Evolutionary conservation across 495 filamentous ascomycete genomes (phyloP).

Genomic region (Neurospora tetrasperma): DNA sequence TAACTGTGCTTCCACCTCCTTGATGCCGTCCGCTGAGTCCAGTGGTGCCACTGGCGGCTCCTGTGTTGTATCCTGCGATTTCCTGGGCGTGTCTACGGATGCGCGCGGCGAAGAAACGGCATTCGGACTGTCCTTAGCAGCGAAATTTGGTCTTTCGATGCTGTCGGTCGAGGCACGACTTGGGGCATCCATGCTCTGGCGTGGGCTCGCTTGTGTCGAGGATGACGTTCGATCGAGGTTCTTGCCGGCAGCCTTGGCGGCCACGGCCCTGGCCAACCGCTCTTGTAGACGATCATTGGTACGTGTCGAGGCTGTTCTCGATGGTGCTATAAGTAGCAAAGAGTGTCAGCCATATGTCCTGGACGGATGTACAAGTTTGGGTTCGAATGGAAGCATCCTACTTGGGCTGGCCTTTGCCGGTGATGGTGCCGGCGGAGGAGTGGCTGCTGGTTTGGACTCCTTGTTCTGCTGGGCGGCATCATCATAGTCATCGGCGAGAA

Average conservation of each 20-base stretch:
- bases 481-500: conserved; percentile 66
- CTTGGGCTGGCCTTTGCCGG: conserved; percentile 21
- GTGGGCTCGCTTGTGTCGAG: conserved; percentile 21
- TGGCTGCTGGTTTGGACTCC: conserved; percentile 14
- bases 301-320: conserved; percentile 43
- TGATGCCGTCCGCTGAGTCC: not conserved
- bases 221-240: conserved; percentile 6
- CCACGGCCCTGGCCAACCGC: conserved; percentile 57
- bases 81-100: conserved; percentile 14
- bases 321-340: conserved; percentile 21
- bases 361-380: not conserved
- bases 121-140: conserved; percentile 6
- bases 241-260: conserved; percentile 28
- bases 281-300: conserved; percentile 77
- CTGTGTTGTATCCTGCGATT: conserved; percentile 5
- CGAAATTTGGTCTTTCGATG: conserved; percentile 10
- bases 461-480: conserved; percentile 26
- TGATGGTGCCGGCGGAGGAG: conserved; percentile 15
- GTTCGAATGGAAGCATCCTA: conserved; percentile 6
- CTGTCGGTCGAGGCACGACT: conserved; percentile 22
- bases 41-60: not conserved
- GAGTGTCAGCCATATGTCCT: conserved; percentile 8
- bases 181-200: conserved; percentile 23
- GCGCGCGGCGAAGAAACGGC: conserved; percentile 9
- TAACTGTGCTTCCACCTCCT: not conserved